Percentiles rank a stretch among this genome's conserved stretches.
These are phyloP conservation scores for Gnaphalium uliginosum DNA, from an alignment of 129 eudicot species.

Conservation along the genomic window DNA sequence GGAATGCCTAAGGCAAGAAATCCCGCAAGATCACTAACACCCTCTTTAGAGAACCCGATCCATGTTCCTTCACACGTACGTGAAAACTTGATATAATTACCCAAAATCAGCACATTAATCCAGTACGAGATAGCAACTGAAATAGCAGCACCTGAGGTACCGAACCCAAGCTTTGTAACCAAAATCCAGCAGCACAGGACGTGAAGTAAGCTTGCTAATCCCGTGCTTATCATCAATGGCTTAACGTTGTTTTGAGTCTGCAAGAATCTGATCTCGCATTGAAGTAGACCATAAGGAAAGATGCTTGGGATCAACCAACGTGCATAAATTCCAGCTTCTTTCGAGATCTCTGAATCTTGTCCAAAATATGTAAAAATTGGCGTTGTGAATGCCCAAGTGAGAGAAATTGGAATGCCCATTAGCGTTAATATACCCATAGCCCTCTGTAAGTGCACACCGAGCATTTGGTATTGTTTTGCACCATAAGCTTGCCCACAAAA, in stretches of 20 bases:
- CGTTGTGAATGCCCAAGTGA: constrained; percentile 38
- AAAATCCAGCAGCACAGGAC: constrained; percentile 41
- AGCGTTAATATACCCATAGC: constrained; percentile 37
- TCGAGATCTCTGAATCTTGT: constrained; percentile 41
- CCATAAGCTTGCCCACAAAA: constrained; percentile 57
- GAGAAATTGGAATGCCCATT: constrained; percentile 41
- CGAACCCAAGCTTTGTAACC: constrained; percentile 44
- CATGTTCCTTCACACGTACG: constrained; percentile 43
- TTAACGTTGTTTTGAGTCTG: constrained; percentile 41
- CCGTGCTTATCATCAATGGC: constrained; percentile 47
- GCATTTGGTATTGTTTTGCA: constrained; percentile 46
- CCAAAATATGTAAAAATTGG: constrained; percentile 29
- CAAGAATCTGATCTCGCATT: constrained; percentile 46
- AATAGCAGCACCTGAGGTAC: constrained; percentile 47
- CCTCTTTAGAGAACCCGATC: constrained; percentile 46
- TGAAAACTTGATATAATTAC: constrained; percentile 41
- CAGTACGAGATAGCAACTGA: constrained; percentile 48
- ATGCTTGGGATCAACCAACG: constrained; percentile 43
- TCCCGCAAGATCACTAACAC: constrained; percentile 29
- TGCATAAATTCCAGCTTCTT: constrained; percentile 43
- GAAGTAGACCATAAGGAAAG: constrained; percentile 49
- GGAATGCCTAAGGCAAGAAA: constrained; percentile 49
- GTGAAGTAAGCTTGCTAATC: constrained; percentile 41
- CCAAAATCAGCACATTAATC: constrained; percentile 40
- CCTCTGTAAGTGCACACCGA: constrained; percentile 47